phyloP scores from a whole-genome alignment of 2,329 filamentous ascomycete genomes.

The Zopfia rhizophila region DNA sequence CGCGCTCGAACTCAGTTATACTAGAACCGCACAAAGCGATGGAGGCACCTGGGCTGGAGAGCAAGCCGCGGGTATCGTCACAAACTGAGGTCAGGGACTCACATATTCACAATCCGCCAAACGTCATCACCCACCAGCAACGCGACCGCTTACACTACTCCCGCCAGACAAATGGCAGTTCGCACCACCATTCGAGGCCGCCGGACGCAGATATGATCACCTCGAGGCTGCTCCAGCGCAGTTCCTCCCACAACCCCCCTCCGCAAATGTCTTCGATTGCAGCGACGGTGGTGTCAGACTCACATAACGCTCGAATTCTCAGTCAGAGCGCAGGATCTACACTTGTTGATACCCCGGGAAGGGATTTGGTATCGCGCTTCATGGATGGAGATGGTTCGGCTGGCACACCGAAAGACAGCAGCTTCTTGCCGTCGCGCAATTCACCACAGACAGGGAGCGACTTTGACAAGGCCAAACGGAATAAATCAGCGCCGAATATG shows the following conservation, averaged over 20 bases:
- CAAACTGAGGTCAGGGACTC: constrained; percentile 20
- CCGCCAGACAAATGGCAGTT: constrained; percentile 40
- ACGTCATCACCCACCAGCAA: constrained; percentile 26
- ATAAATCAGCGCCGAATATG: constrained; percentile 52
- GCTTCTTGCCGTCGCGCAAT: constrained; percentile 45
- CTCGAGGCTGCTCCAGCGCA: constrained; percentile 72
- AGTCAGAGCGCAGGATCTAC: constrained; percentile 52
- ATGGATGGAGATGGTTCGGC: constrained; percentile 54
- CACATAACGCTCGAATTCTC: constrained; percentile 46
- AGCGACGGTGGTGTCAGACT: constrained; percentile 59
- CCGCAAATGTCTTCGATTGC: constrained; percentile 73
- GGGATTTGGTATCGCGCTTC: constrained; percentile 58
- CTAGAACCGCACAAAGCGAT: constrained; percentile 43
- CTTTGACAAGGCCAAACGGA: constrained; percentile 46
- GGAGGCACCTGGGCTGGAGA: constrained; percentile 2
- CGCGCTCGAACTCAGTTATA: constrained; percentile 53
- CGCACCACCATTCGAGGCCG: constrained; percentile 47
- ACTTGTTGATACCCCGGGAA: constrained; percentile 52
- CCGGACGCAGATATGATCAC: constrained; percentile 74
- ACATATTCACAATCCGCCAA: constrained; percentile 18
- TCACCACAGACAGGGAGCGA: constrained; percentile 32
- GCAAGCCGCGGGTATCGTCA: constrained; percentile 24
- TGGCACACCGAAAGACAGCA: constrained; percentile 53
- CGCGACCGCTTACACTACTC: constrained; percentile 39
- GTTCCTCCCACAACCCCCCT: constrained; percentile 69